These are phyloP conservation scores for Bipolaris oryzae DNA, from an alignment of 2,329 filamentous ascomycete species.

Conservation along the genomic window DNA sequence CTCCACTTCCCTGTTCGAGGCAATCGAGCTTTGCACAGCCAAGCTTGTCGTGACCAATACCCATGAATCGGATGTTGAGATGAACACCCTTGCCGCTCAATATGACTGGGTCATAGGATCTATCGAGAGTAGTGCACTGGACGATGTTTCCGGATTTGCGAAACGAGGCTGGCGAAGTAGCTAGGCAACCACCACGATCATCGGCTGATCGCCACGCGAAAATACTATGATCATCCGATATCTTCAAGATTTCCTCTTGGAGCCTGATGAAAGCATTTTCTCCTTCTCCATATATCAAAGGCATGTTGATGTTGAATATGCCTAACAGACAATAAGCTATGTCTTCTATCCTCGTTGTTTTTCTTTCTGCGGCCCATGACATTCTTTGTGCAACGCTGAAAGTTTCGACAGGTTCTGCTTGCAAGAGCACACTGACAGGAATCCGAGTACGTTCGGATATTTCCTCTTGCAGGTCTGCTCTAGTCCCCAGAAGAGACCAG, in stretches of 20 bases:
- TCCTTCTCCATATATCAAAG: slow-evolving; percentile 1
- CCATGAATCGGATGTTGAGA: not conserved
- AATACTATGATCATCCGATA: not conserved
- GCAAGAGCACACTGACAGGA: not conserved
- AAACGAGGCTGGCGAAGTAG: not conserved
- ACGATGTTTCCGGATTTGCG: not conserved
- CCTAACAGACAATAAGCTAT: not conserved
- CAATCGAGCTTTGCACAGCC: not conserved
- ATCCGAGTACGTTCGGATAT: not conserved
- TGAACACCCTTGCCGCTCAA: not conserved
- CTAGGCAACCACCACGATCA: not conserved
- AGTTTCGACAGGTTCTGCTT: not conserved
- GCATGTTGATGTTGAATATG: not conserved
- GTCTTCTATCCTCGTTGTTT: slow-evolving; percentile 1
- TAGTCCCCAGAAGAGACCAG: not conserved
- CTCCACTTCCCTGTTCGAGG: not conserved
- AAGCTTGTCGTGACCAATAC: not conserved
- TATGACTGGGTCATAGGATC: not conserved
- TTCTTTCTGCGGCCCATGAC: not conserved
- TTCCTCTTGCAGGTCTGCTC: not conserved
- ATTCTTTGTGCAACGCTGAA: not conserved
- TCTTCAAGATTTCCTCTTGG: not conserved
- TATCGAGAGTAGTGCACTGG: not conserved
- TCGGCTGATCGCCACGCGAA: not conserved
- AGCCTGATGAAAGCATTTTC: not conserved